Evolutionary conservation across 768 basidiomycete species (phyloP), one percentile per base, ranked within the genome.

Genomic region (Russula brevipes): DNA sequence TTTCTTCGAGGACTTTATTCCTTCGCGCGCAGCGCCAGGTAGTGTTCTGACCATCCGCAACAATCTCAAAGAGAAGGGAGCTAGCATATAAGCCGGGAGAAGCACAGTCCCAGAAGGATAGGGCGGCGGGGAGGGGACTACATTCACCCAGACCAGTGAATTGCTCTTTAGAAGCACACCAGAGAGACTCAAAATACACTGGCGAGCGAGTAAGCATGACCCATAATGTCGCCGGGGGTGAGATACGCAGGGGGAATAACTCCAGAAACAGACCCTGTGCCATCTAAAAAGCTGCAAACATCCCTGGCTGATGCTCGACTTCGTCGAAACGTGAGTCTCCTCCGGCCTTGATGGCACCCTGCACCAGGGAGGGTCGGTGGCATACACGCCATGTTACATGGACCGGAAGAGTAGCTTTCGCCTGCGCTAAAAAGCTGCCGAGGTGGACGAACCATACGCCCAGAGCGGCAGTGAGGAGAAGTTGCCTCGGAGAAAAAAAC

Each of bases 301-400:
- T 74, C 10, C 60, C 60, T 0, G 81, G 80, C 38, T 78, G 63
- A 39, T 76, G 74, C 68, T 83, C 82, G 60, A 88, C 79, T 59
- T 82, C 72, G 46, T 87, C 83, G 68, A 89, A 89, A 10, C 87
- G 75, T 17, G 84, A 82, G 71, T 89, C 85, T 4, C 84, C 83
- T 5, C 84, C 85, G 0, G 80, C 76, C 67, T 81, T 82, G 54
- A 83, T 73, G 4, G 79, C 76, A 55, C 78, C 73, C 78, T 80
- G 67, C 19, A 11, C 16, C 24, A 31, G 14, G 24, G 39, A 52
- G 6, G 11, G 4, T 33, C 2, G 7, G 30, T 47, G 16, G 30
- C 11, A 54, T 5, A 38, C 16, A 14, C 35, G 35, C 31, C 39
- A 35, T 5, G 51, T 42, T 41, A 19, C 35, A 46, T 8, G 60